Percentiles rank a stretch among this genome's conserved stretches.
phyloP scores from a whole-genome alignment of 352 stramenopile species.

The Pythium brachiatum region DNA sequence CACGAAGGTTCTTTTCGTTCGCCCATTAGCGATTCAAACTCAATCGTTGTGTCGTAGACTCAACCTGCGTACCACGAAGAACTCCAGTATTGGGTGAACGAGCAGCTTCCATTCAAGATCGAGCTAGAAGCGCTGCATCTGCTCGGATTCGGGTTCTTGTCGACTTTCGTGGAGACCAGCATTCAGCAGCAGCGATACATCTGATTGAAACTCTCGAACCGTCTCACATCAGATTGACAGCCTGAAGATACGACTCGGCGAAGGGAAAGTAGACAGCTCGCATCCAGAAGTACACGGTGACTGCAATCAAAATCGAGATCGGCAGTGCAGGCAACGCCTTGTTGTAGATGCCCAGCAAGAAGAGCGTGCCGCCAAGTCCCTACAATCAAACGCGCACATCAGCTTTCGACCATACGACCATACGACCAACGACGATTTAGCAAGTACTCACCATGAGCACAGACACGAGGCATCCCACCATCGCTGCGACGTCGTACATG shows the following conservation, averaged over 20 bases:
- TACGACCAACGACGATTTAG: neutral
- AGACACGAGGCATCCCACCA: slow-evolving; percentile 91
- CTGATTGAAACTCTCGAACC: slow-evolving; percentile 6
- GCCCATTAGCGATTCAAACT: neutral
- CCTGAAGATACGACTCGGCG: slow-evolving; percentile 36
- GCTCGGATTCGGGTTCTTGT: slow-evolving; percentile 73
- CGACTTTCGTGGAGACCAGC: slow-evolving; percentile 46
- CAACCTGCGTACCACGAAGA: slow-evolving; percentile 52
- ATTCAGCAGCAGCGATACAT: slow-evolving; percentile 36
- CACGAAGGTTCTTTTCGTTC: neutral
- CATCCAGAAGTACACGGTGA: slow-evolving; percentile 83
- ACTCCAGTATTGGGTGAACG: slow-evolving; percentile 48
- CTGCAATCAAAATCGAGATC: slow-evolving; percentile 89
- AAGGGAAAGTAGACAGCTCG: slow-evolving; percentile 70
- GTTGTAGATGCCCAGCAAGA: slow-evolving; percentile 95
- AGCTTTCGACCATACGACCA: neutral
- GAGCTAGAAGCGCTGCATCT: slow-evolving; percentile 80
- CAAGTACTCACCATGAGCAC: slow-evolving; percentile 86
- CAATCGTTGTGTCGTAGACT: slow-evolving; percentile 28
- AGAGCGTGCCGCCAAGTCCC: slow-evolving; percentile 92
- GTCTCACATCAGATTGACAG: slow-evolving; percentile 27
- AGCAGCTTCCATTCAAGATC: slow-evolving; percentile 60
- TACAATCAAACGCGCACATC: slow-evolving; percentile 24
- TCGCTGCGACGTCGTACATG: slow-evolving; percentile 94
- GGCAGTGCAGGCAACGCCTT: slow-evolving; percentile 95